Base-by-base conservation (phyloP, 306 rosid species). In the Begonia masoniana region DNA sequence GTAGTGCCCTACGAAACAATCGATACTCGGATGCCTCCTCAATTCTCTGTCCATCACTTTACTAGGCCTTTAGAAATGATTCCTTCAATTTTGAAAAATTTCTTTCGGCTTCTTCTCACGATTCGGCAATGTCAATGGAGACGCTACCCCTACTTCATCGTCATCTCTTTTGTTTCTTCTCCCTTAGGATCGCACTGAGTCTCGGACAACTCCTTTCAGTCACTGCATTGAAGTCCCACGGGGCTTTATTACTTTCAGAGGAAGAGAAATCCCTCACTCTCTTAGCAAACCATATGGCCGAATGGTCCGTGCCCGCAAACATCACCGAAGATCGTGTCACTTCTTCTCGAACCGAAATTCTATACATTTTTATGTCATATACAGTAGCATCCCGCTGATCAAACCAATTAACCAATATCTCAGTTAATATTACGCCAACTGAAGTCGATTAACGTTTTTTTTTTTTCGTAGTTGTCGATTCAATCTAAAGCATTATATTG, bases 1-100 rank as follows among this genome's bases (percentile, higher is more conserved):
- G 99, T 92, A 63, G 99, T 79, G 61, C 99, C 99, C 99, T 92
- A 64, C 99, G 73, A 79, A 86, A 75, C 93, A 73, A 77, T 92
- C 93, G 10, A 92, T 72, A 54, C 58, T 72, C 58, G 74, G 87
- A 59, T 81, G 86, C 19, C 56, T 68, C 64, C 83, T 85, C 71
- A 92, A 68, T 64, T 92, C 99, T 74, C 95, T 70, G 60, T 92
- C 99, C 96, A 87, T 82, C 61, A 82, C 76, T 58, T 74, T 87
- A 62, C n/a, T 74, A 92, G 41, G 99, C 95, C 75, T 80, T 92
- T 55, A 81, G 62, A 74, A 86, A 86, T 47, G 96, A 81, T 50
- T 87, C 89, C 71, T 71, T 86, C 51, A 92, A 73, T 15, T 68
- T 58, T 73, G 96, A 75, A 83, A 83, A 65, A 87, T 63, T 60